Percentiles rank a stretch among this genome's conserved stretches.
Conservation (phyloP, 2,329 filamentous ascomycete genomes). For the Seiridium cupressi region DNA sequence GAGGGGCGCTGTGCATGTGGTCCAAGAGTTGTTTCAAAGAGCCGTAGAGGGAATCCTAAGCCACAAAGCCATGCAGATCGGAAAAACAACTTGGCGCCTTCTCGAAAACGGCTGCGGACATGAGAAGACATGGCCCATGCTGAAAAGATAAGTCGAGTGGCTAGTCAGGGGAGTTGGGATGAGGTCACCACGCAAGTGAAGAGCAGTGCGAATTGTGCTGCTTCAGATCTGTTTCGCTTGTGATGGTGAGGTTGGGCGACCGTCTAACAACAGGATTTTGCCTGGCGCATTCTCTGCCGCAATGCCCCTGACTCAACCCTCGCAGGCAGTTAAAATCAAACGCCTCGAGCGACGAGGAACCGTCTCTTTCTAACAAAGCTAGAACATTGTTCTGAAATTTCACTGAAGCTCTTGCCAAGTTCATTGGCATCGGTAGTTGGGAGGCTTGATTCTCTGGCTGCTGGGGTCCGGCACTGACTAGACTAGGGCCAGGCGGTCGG, state of each 20-base stretch:
- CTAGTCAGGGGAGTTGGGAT: not conserved
- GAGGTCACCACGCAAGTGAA: not conserved
- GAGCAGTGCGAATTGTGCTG: not conserved
- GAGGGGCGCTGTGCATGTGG: too few species aligned
- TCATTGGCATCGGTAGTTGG: not conserved
- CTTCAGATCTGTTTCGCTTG: conserved; percentile 5
- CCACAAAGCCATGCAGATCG: not conserved
- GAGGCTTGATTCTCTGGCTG: not conserved
- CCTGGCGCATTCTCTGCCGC: not conserved
- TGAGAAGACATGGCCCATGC: not conserved
- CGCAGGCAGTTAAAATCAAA: too few species aligned
- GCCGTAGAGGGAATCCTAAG: not conserved
- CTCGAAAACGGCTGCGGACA: not conserved
- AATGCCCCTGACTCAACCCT: too few species aligned
- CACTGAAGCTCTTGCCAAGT: not conserved
- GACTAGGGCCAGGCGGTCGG: not conserved
- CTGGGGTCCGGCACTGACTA: not conserved
- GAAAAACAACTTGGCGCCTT: not conserved
- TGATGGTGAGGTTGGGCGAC: not conserved
- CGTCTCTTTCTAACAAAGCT: not conserved
- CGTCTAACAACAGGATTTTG: not conserved
- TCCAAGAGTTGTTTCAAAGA: not conserved
- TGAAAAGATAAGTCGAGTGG: not conserved
- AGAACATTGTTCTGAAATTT: not conserved
- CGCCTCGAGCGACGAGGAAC: too few species aligned